phyloP scores from a whole-genome alignment of 2,329 filamentous ascomycete species.

The Ophiostoma tasmaniense region DNA sequence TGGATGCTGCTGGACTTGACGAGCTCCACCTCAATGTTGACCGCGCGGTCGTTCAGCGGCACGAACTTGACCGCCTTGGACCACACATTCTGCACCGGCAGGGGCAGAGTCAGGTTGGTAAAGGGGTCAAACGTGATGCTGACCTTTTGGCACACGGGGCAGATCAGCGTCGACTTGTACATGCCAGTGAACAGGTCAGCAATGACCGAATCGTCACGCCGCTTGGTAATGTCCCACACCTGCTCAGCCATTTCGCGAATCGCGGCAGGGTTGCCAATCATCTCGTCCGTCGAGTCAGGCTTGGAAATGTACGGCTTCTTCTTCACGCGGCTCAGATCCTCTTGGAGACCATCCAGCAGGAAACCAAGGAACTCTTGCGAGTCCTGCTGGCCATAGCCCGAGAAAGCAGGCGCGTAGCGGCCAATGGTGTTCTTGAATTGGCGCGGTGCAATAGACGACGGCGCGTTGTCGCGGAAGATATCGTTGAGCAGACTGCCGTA shows the following conservation, averaged over 20 bases:
- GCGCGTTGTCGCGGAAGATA: slow-evolving; percentile 63
- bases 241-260: slow-evolving; percentile 78
- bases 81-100: slow-evolving; percentile 83
- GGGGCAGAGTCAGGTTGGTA: slow-evolving; percentile 83
- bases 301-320: slow-evolving; percentile 98
- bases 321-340: slow-evolving; percentile 86
- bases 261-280: slow-evolving; percentile 71
- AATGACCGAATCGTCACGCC: slow-evolving; percentile 88
- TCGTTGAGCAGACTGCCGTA: slow-evolving; percentile 69
- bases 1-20: slow-evolving; percentile 66
- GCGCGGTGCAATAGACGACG: slow-evolving; percentile 64
- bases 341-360: slow-evolving; percentile 85
- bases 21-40: slow-evolving; percentile 68
- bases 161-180: slow-evolving; percentile 96
- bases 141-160: slow-evolving; percentile 83
- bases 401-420: slow-evolving; percentile 74
- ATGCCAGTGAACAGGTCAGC: slow-evolving; percentile 94
- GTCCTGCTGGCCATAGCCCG: slow-evolving; percentile 92
- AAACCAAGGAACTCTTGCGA: slow-evolving; percentile 96
- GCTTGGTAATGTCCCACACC: slow-evolving; percentile 86
- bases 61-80: slow-evolving; percentile 65
- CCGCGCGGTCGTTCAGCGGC: slow-evolving; percentile 62
- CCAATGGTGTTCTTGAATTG: slow-evolving; percentile 79
- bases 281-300: slow-evolving; percentile 93
- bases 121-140: slow-evolving; percentile 99